Base-by-base conservation (phyloP, 2,329 filamentous ascomycete species). In the Aureobasidium subglaciale region DNA sequence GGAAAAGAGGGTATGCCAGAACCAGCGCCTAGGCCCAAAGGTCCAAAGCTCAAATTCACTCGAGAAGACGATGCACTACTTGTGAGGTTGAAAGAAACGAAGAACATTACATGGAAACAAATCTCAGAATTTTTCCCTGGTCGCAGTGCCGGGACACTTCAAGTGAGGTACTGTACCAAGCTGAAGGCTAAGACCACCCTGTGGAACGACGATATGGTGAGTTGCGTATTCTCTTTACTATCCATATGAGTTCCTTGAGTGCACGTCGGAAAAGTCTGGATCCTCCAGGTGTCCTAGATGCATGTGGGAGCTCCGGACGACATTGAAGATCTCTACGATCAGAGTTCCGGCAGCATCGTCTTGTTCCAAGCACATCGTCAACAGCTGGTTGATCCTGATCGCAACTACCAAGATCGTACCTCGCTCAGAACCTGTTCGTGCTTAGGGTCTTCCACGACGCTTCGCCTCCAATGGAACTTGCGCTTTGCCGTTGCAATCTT, bases 111-210 rank as follows among this genome's bases (percentile, higher is more conserved):
- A 4, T 96, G 91, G 91, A 96, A 95, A 73, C 91, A 96, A 76
- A 96, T 96, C 66, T 89, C 90, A 56, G 91, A 96, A 67, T 96
- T 96, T 73, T 96, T 96, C 64, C 91, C 91, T 0, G 91, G 90
- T 1, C 80, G 91, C 57, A 93, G 88, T 57, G 95, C 88, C 42
- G 91, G 91, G 16, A 96, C 91, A 27, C 74, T 96, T 59, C 91
- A 96, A 71, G 91, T 96, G 55, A 85, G 91, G 32, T 96, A 96
- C 70, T 96, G 91, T 69, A 96, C 90, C 40, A 96, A 95, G 73
- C 76, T 96, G 52, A 96, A 95, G 73, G 90, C 90, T 13, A 96
- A 96, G 75, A 91, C 88, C 35, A 95, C 88, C 11, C 83, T 90
- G 65, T 96, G 91, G 91, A 95, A 87, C 49, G 89, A 95, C 62